Evolutionary conservation across 2,329 filamentous ascomycete species (phyloP), one percentile per base, ranked within the genome.

Genomic region (Colletotrichum sp.): DNA sequence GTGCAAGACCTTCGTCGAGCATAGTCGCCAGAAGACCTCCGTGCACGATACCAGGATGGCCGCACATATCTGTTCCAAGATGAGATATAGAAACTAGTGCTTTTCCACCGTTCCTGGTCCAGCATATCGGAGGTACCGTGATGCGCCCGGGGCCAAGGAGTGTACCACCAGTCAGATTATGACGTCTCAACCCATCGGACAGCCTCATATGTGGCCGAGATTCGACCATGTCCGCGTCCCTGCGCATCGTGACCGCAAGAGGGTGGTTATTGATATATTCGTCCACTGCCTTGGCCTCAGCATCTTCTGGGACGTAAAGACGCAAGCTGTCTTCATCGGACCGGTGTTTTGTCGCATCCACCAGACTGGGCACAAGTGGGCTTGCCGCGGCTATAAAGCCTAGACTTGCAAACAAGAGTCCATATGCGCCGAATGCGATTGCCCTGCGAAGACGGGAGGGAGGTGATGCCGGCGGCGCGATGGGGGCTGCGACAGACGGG

Each of bases 11-110:
- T 83, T 98, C 96, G 81, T 98, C 96, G 67, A 98, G 86, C 81
- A 98, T 89, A 15, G 96, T 98, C n/a, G 96, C 96, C 70, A 98
- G 86, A 76, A 98, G 86, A 0, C 96, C 96, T 65, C 96, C 96
- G 82, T 98, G 97, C 8, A 98, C 90, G 75, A 98, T 95, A 4
- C 94, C 95, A 8, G 95, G 94, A 82, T 98, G 96, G 3, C 96
- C 96, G 81, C 95, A 98, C 54, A 98, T 86, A 78, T 94, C 92
- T 4, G 88, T 84, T 3, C 96, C 96, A 0, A 98, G 88, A 81
- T 96, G 96, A 67, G 92, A 89, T 55, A 98, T 89, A 16, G 92
- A 90, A 8, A 96, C 91, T 69, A 94, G 85, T 64, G 88, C 90
- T 85, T 91, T 92, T 67, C 94, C 93, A 33, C 88, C 90, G 27